Base-by-base conservation (phyloP, 1,284 basidiomycete species). In the Malassezia arunalokei region DNA sequence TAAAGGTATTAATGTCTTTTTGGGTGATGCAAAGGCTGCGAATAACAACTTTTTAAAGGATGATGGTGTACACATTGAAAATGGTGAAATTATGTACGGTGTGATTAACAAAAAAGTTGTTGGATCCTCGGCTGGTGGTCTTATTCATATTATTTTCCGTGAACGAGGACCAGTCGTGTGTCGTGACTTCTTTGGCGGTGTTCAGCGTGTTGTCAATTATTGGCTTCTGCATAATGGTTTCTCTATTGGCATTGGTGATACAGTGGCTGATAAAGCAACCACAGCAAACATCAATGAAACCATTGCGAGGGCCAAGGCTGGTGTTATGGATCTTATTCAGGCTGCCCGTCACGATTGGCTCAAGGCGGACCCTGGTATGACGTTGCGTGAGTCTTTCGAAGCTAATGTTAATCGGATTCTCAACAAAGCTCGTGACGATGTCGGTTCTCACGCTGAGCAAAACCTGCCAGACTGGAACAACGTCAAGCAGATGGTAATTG, bases 401-500 rank as follows among this genome's bases (percentile, higher is more conserved):
- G 87, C 86, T 67, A 79, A 81, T 58, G 90, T 95, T 47, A 89
- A 94, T 70, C 82, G 82, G 35, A 83, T 91, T 73, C 82, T 99
- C 63, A 96, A 99, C 76, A 79, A 84, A 76, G 94, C 92, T 59
- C 89, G 92, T 80, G 94, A 98, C 73, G 81, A 83, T 58, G 90
- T 88, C 37, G 94, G 94, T 79, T 87, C 88, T 71, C 86, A 86
- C 48, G 94, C 92, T 14, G 89, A 98, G 77, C 84, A 88, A 76
- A 85, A 85, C 71, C 78, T 98, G 79, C 95, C 95, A 78, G 87
- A 89, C 73, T 90, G 92, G 77, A 98, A 98, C 79, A 96, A 96
- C 67, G 92, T 98, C 78, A 98, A 98, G 80, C 92, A 98, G 81
- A 98, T 98, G 94, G 92, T 98, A 65, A 88, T 92, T 8, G 90